Conservation (phyloP, 1,284 basidiomycete genomes). For the Sanguinoderma infundibulare region DNA sequence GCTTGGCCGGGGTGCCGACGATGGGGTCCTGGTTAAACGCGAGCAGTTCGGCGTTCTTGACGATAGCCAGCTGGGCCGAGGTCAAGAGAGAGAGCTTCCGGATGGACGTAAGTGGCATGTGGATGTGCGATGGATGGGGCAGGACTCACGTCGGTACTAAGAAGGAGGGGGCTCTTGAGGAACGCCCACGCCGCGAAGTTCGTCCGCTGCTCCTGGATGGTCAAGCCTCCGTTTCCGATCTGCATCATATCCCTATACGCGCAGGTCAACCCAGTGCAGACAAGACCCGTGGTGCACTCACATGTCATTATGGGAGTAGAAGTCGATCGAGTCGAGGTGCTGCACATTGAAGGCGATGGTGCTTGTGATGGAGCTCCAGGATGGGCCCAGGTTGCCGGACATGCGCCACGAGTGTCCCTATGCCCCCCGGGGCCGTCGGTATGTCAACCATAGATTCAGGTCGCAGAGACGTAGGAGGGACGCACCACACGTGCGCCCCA, state of each 20-base stretch:
- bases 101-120: background rate
- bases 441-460: no score
- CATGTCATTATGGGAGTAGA: slow-evolving; percentile 61
- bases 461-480: no score
- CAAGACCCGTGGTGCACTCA: slow-evolving; percentile 8
- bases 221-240: slow-evolving; percentile 54
- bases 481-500: no score
- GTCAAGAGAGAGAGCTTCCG: slow-evolving; percentile 46
- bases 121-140: no score
- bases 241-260: slow-evolving; percentile 60
- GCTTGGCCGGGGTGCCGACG: slow-evolving; percentile 50
- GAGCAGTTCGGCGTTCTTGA: slow-evolving; percentile 55
- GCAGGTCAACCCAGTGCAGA: background rate
- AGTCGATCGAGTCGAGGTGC: slow-evolving; percentile 47
- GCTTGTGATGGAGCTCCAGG: slow-evolving; percentile 52
- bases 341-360: slow-evolving; percentile 49
- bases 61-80: slow-evolving; percentile 47
- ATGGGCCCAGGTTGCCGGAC: no score
- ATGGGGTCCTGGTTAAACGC: slow-evolving; percentile 56
- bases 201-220: slow-evolving; percentile 54
- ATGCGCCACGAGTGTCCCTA: no score
- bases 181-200: slow-evolving; percentile 63
- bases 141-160: slow-evolving; percentile 52
- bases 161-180: slow-evolving; percentile 59
- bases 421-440: no score